phyloP scores from a whole-genome alignment of 306 rosid species.

The Rosa multiflora region DNA sequence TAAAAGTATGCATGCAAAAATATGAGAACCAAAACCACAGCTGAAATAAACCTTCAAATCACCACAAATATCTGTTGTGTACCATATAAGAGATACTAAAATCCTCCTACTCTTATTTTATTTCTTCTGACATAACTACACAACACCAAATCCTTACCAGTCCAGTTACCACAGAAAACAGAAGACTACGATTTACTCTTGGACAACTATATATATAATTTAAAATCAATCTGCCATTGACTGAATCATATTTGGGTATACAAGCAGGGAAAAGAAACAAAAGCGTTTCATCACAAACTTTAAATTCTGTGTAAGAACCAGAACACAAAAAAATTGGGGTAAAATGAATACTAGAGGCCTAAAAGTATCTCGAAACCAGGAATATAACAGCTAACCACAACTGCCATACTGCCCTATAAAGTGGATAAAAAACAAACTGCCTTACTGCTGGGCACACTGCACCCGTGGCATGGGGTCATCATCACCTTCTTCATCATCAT shows the following conservation, averaged over 20 bases:
- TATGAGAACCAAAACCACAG: too few species aligned
- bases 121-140: neutral
- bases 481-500: slow-evolving; percentile 37
- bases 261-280: neutral
- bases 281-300: neutral
- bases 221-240: neutral
- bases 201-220: neutral
- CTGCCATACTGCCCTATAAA: neutral
- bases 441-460: slow-evolving; percentile 74
- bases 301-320: neutral
- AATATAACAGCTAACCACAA: neutral
- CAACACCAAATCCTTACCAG: neutral
- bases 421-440: neutral
- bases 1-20: too few species aligned
- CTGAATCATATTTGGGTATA: neutral
- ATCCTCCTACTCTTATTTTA: neutral
- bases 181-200: neutral
- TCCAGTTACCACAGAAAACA: neutral
- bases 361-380: neutral
- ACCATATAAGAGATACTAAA: too few species aligned
- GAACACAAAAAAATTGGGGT: neutral
- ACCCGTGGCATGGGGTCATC: slow-evolving; percentile 47
- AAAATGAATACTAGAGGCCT: neutral
- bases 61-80: too few species aligned
- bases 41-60: too few species aligned